phyloP scores from a whole-genome alignment of 306 rosid species.

The Lupinus albus region DNA sequence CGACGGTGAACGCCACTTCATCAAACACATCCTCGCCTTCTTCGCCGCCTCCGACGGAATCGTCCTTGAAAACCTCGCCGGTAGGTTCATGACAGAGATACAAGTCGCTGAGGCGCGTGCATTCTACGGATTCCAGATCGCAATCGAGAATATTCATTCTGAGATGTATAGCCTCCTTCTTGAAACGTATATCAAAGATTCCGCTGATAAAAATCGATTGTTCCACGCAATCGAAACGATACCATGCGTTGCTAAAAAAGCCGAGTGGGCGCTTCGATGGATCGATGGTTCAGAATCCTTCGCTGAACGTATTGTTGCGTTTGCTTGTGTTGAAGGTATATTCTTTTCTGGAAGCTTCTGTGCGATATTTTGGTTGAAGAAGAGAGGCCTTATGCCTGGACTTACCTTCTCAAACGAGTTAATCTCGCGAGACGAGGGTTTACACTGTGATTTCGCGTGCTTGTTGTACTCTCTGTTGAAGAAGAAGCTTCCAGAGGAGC shows the following conservation, averaged over 20 bases:
- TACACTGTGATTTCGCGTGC: constrained; percentile 87
- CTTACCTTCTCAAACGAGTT: constrained; percentile 83
- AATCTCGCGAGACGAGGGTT: constrained; percentile 82
- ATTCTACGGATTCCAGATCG: constrained; percentile 83
- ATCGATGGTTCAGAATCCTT: constrained; percentile 48
- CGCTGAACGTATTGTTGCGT: constrained; percentile 63
- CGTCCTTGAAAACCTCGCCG: constrained; percentile 81
- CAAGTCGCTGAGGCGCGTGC: constrained; percentile 86
- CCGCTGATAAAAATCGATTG: constrained; percentile 56
- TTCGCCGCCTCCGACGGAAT: constrained; percentile 43
- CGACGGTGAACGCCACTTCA: constrained; percentile 71
- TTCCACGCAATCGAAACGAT: constrained; percentile 67
- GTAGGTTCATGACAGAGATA: constrained; percentile 82
- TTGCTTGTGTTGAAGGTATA: constrained; percentile 85
- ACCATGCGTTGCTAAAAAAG: constrained; percentile 69
- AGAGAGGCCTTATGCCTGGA: constrained; percentile 86
- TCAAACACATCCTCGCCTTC: constrained; percentile 43
- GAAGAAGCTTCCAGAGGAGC: constrained; percentile 59
- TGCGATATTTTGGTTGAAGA: constrained; percentile 83
- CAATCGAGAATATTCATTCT: constrained; percentile 84
- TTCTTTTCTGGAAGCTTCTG: constrained; percentile 92
- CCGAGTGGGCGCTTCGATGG: constrained; percentile 69
- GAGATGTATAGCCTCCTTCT: constrained; percentile 85
- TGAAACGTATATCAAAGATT: constrained; percentile 71
- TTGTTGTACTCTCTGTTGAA: constrained; percentile 56